These are phyloP conservation scores for Symbiotaphrina buchneri DNA, from an alignment of 495 filamentous ascomycete genomes.

Conservation along the genomic window DNA sequence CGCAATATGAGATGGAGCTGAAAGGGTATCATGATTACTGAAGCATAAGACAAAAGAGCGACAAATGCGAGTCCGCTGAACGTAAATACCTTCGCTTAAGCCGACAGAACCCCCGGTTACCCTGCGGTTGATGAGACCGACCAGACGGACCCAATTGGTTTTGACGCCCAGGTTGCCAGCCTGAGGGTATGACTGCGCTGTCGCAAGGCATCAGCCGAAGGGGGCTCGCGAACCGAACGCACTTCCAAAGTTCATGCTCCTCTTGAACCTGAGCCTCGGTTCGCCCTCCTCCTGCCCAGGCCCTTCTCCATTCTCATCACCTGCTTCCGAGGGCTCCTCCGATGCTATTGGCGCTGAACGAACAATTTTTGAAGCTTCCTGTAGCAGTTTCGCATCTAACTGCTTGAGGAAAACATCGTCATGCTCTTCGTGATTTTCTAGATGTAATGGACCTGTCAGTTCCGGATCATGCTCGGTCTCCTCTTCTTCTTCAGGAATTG, in stretches of 20 bases:
- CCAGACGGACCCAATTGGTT: too few relatives aligned
- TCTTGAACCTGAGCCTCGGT: constrained; percentile 4
- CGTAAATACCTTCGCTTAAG: too few relatives aligned
- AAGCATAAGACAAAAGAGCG: too few relatives aligned
- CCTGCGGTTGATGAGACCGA: too few relatives aligned
- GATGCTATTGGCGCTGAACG: neutral
- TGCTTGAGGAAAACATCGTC: constrained; percentile 8
- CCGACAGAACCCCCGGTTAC: too few relatives aligned
- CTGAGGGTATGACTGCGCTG: too few relatives aligned
- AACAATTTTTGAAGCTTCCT: constrained; percentile 8
- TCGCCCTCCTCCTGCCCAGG: constrained; percentile 1
- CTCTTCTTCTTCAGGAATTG: constrained; percentile 6
- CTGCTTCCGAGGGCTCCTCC: neutral
- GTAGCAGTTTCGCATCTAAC: constrained; percentile 7
- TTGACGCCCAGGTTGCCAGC: too few relatives aligned
- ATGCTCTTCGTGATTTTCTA: constrained; percentile 4
- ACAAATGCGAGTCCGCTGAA: too few relatives aligned
- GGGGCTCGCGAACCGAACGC: constrained; percentile 5
- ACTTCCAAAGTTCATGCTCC: constrained; percentile 6
- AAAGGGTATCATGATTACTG: too few relatives aligned
- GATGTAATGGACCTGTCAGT: constrained; percentile 6
- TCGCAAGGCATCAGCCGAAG: too few relatives aligned
- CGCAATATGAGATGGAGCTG: too few relatives aligned
- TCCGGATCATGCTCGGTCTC: constrained; percentile 6
- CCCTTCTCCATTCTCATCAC: neutral